These are phyloP conservation scores for Magnaporthiopsis poae DNA, from an alignment of 2,329 filamentous ascomycete species.

Conservation along the genomic window DNA sequence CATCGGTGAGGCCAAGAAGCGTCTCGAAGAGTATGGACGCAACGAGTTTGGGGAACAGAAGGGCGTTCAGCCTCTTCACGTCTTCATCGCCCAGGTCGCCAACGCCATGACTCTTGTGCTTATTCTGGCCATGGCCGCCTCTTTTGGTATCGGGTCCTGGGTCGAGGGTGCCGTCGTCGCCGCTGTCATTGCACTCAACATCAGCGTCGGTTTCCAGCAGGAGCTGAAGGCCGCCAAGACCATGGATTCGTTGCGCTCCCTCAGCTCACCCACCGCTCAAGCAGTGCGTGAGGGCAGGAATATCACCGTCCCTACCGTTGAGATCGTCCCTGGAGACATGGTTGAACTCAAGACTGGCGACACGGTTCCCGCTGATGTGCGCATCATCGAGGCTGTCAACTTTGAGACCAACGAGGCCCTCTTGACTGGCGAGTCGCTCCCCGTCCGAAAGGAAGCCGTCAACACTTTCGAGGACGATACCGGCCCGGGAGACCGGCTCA, in stretches of 20 bases:
- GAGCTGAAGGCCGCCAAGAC: constrained; percentile 44
- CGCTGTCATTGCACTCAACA: constrained; percentile 41
- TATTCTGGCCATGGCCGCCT: constrained; percentile 39
- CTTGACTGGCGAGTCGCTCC: constrained; percentile 53
- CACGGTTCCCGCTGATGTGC: constrained; percentile 31
- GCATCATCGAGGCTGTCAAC: constrained; percentile 41
- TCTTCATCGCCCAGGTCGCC: constrained; percentile 47
- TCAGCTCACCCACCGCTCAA: constrained; percentile 38
- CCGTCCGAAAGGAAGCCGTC: constrained; percentile 43
- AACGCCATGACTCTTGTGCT: constrained; percentile 55
- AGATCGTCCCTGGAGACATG: constrained; percentile 48
- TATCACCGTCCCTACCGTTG: constrained; percentile 37
- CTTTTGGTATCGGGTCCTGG: constrained; percentile 39
- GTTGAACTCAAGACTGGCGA: constrained; percentile 43
- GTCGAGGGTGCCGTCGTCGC: constrained; percentile 45
- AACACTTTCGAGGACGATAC: constrained; percentile 40
- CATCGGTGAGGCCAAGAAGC: constrained; percentile 34
- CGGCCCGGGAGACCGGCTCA: constrained; percentile 50
- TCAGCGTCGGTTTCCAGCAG: constrained; percentile 44
- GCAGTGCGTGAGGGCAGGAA: constrained; percentile 40
- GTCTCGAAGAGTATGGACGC: constrained; percentile 41
- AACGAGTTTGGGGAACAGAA: constrained; percentile 48
- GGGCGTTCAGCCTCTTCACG: constrained; percentile 45
- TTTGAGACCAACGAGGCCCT: constrained; percentile 52
- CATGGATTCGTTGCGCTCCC: constrained; percentile 39